These are phyloP conservation scores for Debaryomyces castellii DNA, from an alignment of 805 yeast genomes.

Conservation along the genomic window DNA sequence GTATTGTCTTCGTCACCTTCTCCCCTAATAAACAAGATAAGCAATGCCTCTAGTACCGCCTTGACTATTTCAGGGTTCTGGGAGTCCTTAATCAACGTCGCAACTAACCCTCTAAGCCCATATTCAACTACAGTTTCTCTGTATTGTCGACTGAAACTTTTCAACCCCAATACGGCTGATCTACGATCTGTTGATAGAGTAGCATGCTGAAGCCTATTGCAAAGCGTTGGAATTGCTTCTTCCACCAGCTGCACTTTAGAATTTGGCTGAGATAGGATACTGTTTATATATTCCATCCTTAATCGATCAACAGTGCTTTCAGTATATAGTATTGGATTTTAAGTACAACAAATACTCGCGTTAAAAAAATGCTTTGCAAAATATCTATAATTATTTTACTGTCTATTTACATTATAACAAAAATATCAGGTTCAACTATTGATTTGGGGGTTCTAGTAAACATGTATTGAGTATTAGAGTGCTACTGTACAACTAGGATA, in stretches of 20 bases:
- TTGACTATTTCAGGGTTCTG: slow-evolving; percentile 72
- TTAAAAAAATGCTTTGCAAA: neutral
- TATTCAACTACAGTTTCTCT: slow-evolving; percentile 88
- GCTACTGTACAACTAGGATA: neutral
- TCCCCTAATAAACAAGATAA: slow-evolving; percentile 77
- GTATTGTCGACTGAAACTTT: slow-evolving; percentile 84
- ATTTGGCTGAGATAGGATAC: slow-evolving; percentile 32
- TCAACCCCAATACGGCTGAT: slow-evolving; percentile 86
- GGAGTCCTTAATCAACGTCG: slow-evolving; percentile 61
- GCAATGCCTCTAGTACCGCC: slow-evolving; percentile 80
- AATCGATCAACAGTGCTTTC: neutral
- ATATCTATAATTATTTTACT: too few relatives aligned
- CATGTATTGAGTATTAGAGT: neutral
- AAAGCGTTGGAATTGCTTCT: slow-evolving; percentile 83
- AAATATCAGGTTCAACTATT: neutral
- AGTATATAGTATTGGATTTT: neutral
- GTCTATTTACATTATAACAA: neutral
- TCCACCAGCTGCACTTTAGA: slow-evolving; percentile 52
- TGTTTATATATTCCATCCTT: slow-evolving; percentile 38
- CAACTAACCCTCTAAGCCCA: slow-evolving; percentile 73
- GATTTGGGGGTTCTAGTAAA: neutral
- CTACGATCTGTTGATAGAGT: slow-evolving; percentile 79
- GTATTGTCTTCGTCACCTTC: slow-evolving; percentile 61
- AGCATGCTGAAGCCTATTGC: slow-evolving; percentile 84
- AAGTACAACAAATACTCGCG: neutral